phyloP scores from a whole-genome alignment of 192 early-diverging fungal species.

The Linnemannia schmuckeri region DNA sequence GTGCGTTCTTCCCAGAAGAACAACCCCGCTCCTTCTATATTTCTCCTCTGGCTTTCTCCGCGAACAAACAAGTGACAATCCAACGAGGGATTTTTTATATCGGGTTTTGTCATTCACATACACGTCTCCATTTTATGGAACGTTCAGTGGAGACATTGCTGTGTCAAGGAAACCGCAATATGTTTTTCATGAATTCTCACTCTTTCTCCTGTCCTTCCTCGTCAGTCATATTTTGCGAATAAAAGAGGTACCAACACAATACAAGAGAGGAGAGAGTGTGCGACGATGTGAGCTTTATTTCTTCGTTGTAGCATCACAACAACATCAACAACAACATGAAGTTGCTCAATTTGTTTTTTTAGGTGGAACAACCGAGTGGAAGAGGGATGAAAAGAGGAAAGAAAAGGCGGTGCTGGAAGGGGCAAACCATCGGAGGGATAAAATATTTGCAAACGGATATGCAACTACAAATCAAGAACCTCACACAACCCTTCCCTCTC shows the following conservation, averaged over 20 bases:
- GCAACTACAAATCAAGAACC: too few relatives aligned
- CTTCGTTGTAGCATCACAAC: not conserved
- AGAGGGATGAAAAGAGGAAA: not conserved
- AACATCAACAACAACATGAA: too few relatives aligned
- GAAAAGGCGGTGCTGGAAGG: not conserved
- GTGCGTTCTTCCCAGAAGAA: too few relatives aligned
- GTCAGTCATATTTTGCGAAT: not conserved
- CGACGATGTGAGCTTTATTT: too few relatives aligned
- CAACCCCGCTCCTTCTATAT: too few relatives aligned
- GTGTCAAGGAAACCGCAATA: not conserved
- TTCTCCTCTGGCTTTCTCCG: too few relatives aligned
- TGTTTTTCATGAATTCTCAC: not conserved
- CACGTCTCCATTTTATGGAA: not conserved
- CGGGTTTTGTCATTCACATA: not conserved
- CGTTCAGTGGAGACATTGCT: not conserved
- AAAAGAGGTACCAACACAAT: not conserved
- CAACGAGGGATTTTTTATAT: not conserved
- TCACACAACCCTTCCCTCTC: too few relatives aligned
- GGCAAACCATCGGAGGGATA: not conserved
- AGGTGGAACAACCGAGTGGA: not conserved
- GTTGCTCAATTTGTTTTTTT: not conserved
- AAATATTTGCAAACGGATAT: slow-evolving; percentile 1
- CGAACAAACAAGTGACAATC: not conserved
- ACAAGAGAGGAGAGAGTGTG: too few relatives aligned
- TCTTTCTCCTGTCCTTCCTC: not conserved